Conservation (phyloP, 2,329 filamentous ascomycete species). For the Stagonosporopsis vannaccii region DNA sequence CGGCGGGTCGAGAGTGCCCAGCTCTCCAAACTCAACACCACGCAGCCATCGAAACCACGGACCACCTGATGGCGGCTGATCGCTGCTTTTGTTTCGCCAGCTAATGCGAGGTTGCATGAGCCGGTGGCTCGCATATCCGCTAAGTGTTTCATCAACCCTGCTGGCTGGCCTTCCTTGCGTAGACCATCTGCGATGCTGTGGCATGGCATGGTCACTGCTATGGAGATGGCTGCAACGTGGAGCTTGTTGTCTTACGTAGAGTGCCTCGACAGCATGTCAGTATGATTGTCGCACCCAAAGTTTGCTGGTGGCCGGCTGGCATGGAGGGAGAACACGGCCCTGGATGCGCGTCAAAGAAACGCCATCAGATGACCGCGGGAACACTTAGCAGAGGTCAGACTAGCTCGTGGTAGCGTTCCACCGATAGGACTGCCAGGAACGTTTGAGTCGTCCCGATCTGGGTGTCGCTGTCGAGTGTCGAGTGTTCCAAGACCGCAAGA, state of each 20-base stretch:
- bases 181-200: background rate
- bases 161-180: slow-evolving; percentile 16
- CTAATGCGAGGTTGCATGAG: slow-evolving; percentile 27
- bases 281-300: slow-evolving; percentile 7
- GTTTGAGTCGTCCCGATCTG: slow-evolving; percentile 12
- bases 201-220: slow-evolving; percentile 2
- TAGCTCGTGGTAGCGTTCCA: slow-evolving; percentile 19
- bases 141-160: slow-evolving; percentile 14
- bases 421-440: slow-evolving; percentile 14
- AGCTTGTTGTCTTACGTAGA: slow-evolving; percentile 1
- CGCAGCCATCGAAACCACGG: slow-evolving; percentile 35
- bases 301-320: slow-evolving; percentile 7
- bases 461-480: slow-evolving; percentile 5
- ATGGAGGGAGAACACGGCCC: slow-evolving; percentile 7
- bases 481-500: background rate
- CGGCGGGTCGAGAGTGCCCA: slow-evolving; percentile 23
- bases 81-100: slow-evolving; percentile 27
- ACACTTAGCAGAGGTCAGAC: slow-evolving; percentile 10
- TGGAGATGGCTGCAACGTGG: slow-evolving; percentile 6
- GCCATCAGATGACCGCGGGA: slow-evolving; percentile 22
- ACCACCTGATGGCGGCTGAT: slow-evolving; percentile 27
- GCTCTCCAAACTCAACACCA: slow-evolving; percentile 39
- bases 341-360: slow-evolving; percentile 14
- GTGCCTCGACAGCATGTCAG: slow-evolving; percentile 1
- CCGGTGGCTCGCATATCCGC: slow-evolving; percentile 20